These are phyloP conservation scores for Phialocephala subalpina DNA, from an alignment of 2,329 filamentous ascomycete species.

Conservation along the genomic window DNA sequence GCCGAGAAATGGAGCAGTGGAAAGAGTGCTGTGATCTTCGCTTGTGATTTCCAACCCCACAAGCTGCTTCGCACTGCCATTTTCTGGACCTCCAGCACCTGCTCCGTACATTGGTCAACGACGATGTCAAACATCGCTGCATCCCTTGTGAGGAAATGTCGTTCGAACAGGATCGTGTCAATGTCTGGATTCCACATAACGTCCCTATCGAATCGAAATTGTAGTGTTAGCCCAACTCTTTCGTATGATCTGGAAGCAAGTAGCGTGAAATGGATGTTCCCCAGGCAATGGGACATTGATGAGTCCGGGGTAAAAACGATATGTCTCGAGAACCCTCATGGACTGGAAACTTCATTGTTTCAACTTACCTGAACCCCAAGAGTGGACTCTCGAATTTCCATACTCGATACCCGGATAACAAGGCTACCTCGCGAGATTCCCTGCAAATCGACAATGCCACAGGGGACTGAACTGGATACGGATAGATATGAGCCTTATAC, in stretches of 20 bases:
- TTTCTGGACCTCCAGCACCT: background rate
- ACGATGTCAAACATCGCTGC: background rate
- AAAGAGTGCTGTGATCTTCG: background rate
- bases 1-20: background rate
- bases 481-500: background rate
- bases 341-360: no score
- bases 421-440: background rate
- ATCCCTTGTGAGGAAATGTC: background rate
- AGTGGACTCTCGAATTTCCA: background rate
- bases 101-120: background rate
- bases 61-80: background rate
- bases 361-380: background rate
- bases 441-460: background rate
- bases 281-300: no score
- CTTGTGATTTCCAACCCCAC: background rate
- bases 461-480: background rate
- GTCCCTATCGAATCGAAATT: no score
- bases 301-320: no score
- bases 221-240: no score
- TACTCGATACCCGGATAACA: background rate
- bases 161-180: constrained; percentile 3
- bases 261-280: no score
- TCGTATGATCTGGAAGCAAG: no score
- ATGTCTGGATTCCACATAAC: background rate
- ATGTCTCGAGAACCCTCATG: no score